Conservation (phyloP, 1,284 basidiomycete genomes). For the Schizophyllum amplum region DNA sequence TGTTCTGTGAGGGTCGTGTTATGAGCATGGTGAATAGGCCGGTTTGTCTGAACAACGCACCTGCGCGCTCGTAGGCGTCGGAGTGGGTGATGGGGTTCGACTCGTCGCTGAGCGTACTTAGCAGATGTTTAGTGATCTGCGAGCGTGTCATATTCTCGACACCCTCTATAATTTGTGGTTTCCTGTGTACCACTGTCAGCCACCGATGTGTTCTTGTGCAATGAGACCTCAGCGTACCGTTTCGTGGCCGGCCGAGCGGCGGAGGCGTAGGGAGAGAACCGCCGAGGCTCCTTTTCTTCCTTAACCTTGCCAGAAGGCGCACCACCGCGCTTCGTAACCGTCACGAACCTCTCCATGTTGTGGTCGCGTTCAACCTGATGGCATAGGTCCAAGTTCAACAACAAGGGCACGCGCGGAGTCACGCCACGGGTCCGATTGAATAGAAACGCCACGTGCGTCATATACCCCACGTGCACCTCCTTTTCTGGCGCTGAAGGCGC, state of each 20-base stretch:
- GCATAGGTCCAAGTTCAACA: neutral
- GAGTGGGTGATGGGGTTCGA: conserved; percentile 70
- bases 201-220: neutral
- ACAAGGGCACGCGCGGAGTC: neutral
- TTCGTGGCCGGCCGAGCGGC: neutral
- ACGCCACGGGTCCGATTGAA: neutral
- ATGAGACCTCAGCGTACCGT: neutral
- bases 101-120: conserved; percentile 47
- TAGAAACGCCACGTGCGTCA: no score
- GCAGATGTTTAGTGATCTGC: conserved; percentile 44
- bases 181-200: neutral
- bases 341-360: neutral
- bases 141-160: conserved; percentile 4
- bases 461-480: neutral
- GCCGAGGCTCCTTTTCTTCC: neutral
- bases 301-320: neutral
- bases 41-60: conserved; percentile 24
- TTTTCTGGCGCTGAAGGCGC: neutral
- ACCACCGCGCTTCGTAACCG: neutral
- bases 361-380: neutral
- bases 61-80: conserved; percentile 50
- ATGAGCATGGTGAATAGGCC: neutral
- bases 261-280: neutral
- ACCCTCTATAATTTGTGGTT: neutral
- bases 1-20: conserved; percentile 32